These are phyloP conservation scores for Pseudocercospora pini-densiflorae DNA, from an alignment of 2,329 filamentous ascomycete genomes.

Conservation along the genomic window DNA sequence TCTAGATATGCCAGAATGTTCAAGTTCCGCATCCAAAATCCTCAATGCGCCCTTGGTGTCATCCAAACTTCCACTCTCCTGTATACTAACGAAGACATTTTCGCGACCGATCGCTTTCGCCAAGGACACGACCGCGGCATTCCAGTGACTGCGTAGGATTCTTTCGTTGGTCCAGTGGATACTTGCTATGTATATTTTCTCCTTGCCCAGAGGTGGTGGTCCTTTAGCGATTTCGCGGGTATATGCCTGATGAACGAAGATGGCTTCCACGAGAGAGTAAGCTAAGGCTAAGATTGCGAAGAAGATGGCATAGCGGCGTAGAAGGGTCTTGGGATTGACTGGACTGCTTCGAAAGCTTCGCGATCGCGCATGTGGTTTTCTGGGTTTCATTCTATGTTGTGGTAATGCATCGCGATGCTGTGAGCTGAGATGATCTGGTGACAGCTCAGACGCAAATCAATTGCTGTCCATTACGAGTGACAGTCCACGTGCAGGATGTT, in stretches of 20 bases:
- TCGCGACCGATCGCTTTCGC: conserved; percentile 61
- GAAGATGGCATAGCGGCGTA: conserved; percentile 19
- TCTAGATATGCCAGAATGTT: conserved; percentile 56
- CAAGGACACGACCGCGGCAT: conserved; percentile 62
- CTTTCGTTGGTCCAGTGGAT: conserved; percentile 71
- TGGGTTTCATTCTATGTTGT: conserved; percentile 3
- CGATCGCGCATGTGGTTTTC: neutral
- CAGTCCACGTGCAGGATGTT: neutral
- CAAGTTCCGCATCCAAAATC: conserved; percentile 61
- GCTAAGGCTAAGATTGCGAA: conserved; percentile 22
- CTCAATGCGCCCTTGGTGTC: conserved; percentile 66
- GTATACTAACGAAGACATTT: conserved; percentile 70
- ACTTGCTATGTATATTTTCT: conserved; percentile 67
- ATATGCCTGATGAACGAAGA: conserved; percentile 27
- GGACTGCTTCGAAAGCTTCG: conserved; percentile 3
- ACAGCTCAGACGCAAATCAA: neutral
- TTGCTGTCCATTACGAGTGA: neutral
- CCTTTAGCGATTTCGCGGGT: conserved; percentile 18
- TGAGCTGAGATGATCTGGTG: neutral
- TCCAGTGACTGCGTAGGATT: conserved; percentile 67
- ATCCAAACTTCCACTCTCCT: conserved; percentile 73
- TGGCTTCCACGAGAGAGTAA: conserved; percentile 31
- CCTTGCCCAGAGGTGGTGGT: conserved; percentile 26
- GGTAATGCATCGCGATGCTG: conserved; percentile 3
- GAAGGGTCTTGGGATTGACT: neutral